These are phyloP conservation scores for Colletotrichum chrysophilum DNA, from an alignment of 2,329 filamentous ascomycete genomes.

Conservation along the genomic window DNA sequence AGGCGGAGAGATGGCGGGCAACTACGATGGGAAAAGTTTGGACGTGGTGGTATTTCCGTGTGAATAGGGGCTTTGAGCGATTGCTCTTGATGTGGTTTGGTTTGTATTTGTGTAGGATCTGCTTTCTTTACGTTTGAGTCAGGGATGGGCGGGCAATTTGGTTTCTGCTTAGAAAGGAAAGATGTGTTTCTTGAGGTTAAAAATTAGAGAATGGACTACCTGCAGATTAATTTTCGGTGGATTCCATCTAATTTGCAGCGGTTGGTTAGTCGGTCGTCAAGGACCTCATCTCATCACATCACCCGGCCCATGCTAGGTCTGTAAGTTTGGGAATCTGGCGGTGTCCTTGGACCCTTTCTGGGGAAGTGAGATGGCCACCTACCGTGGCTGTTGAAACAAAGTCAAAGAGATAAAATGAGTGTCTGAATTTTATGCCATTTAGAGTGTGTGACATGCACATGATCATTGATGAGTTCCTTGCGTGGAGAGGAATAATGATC, in stretches of 20 bases:
- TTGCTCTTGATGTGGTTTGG: neutral
- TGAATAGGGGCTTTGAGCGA: neutral
- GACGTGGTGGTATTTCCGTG: neutral
- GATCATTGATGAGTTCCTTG: neutral
- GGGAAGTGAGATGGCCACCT: neutral
- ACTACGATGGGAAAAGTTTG: neutral
- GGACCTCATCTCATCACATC: neutral
- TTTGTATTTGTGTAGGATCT: neutral
- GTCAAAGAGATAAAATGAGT: neutral
- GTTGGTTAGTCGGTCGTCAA: neutral
- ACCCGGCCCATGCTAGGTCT: neutral
- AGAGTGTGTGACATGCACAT: neutral
- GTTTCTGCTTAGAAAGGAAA: neutral
- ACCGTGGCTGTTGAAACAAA: neutral
- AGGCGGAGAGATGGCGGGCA: neutral
- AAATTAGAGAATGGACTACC: neutral
- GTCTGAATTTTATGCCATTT: neutral
- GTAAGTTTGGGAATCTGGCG: no score
- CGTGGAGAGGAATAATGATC: neutral
- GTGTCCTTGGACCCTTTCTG: no score
- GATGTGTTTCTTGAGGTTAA: fast-evolving
- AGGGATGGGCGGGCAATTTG: no score
- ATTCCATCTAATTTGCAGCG: neutral
- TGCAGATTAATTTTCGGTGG: fast-evolving
- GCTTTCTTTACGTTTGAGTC: neutral